Evolutionary conservation across 2,329 filamentous ascomycete genomes (phyloP).

Genomic region (Nothophaeocryptopus gaeumannii): DNA sequence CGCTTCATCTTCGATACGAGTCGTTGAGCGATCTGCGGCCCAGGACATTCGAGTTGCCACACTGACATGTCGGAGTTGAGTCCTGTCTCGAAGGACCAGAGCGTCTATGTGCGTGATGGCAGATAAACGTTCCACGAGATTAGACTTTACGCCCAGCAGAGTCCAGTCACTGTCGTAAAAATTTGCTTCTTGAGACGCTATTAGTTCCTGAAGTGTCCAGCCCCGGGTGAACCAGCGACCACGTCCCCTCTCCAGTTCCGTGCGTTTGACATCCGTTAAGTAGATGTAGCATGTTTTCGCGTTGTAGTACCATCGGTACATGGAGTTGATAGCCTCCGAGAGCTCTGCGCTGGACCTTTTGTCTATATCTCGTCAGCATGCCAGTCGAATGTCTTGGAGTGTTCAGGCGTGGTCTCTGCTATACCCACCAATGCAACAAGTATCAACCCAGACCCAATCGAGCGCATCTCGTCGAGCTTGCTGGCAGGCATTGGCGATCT

Average conservation of each 20-base stretch:
- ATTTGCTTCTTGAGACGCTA: slow-evolving; percentile 5
- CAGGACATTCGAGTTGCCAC: slow-evolving; percentile 13
- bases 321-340: no score
- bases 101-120: not conserved
- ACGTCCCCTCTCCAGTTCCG: slow-evolving; percentile 1
- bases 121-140: not conserved
- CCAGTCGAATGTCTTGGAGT: no score
- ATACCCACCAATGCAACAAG: slow-evolving; percentile 42
- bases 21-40: slow-evolving; percentile 8
- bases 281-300: slow-evolving; percentile 38
- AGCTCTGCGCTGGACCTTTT: slow-evolving; percentile 38
- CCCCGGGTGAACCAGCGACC: slow-evolving; percentile 3
- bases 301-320: slow-evolving; percentile 36
- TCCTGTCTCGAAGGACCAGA: not conserved
- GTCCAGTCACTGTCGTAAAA: slow-evolving; percentile 8
- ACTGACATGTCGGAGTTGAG: not conserved
- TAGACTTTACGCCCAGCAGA: not conserved
- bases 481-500: slow-evolving; percentile 21
- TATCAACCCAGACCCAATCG: slow-evolving; percentile 40
- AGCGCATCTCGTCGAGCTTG: slow-evolving; percentile 27
- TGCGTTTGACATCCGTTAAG: slow-evolving; percentile 20
- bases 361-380: no score
- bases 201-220: slow-evolving; percentile 16
- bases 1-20: slow-evolving; percentile 40
- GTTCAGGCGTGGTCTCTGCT: no score